Conservation (phyloP, 805 yeast genomes). For the Myxozyma nipponensis region DNA sequence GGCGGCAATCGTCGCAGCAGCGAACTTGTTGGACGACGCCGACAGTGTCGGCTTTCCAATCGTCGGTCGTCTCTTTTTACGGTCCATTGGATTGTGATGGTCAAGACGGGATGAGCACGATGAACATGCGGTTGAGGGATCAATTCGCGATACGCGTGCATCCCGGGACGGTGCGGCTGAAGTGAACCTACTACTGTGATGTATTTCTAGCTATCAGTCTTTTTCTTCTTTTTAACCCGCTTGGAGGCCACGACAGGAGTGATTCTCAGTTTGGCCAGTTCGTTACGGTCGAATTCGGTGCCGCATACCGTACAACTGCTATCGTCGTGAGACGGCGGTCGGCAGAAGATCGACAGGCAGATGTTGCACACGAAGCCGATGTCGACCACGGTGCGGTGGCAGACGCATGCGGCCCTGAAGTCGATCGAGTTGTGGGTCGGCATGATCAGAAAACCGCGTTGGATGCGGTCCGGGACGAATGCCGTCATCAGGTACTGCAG, state of each 20-base stretch:
- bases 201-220: conserved; percentile 5
- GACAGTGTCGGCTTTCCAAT: not conserved
- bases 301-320: conserved; percentile 83
- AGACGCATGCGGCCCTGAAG: conserved; percentile 89
- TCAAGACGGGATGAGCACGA: not conserved
- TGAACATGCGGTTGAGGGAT: not conserved
- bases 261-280: conserved; percentile 54
- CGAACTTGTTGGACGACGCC: too few relatives aligned
- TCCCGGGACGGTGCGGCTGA: not conserved
- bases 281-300: conserved; percentile 64
- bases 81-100: not conserved
- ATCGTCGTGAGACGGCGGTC: conserved; percentile 53
- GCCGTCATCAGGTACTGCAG: conserved; percentile 76
- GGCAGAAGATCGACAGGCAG: conserved; percentile 61
- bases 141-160: not conserved
- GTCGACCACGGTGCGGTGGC: conserved; percentile 86
- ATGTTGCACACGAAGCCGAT: conserved; percentile 94
- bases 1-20: too few relatives aligned
- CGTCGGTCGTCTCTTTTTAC: not conserved
- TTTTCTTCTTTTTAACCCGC: conserved; percentile 37
- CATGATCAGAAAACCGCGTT: conserved; percentile 68
- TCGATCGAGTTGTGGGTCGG: conserved; percentile 86
- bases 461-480: conserved; percentile 77
- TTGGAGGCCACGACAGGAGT: conserved; percentile 53
- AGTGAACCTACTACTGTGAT: not conserved